Evolutionary conservation across 176 grass and related monocot species (phyloP).

Genomic region (Themeda triandra): DNA sequence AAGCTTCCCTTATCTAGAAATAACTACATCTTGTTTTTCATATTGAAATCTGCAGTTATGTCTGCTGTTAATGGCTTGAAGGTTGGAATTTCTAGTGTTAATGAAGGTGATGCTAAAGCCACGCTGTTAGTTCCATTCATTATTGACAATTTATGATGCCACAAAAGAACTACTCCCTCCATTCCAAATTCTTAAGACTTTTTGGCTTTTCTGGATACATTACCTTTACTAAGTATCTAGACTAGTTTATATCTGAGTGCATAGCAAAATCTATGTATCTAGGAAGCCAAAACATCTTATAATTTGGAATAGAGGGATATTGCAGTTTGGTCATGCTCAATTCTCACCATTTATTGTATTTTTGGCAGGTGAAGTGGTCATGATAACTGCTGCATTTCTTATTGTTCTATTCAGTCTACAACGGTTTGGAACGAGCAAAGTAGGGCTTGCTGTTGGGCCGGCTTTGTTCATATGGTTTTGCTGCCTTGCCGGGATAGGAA

Average conservation of each 20-base stretch:
- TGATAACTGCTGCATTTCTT: slow-evolving; percentile 85
- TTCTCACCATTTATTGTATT: slow-evolving; percentile 20
- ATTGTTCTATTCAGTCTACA: slow-evolving; percentile 89
- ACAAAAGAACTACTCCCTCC: not conserved
- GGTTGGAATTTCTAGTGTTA: slow-evolving; percentile 86
- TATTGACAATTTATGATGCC: not conserved
- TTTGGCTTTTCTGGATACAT: not conserved
- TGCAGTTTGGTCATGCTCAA: not conserved
- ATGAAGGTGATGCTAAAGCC: slow-evolving; percentile 60
- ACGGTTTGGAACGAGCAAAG: slow-evolving; percentile 92
- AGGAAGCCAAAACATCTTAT: not conserved
- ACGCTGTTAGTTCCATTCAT: slow-evolving; percentile 9
- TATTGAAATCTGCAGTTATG: slow-evolving; percentile 74
- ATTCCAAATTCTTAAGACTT: not conserved
- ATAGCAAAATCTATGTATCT: not conserved
- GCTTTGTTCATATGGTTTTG: slow-evolving; percentile 97
- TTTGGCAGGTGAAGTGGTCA: slow-evolving; percentile 89
- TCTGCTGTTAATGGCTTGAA: slow-evolving; percentile 97
- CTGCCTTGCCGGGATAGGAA: slow-evolving; percentile 78
- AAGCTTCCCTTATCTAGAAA: slow-evolving; percentile 15
- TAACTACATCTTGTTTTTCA: slow-evolving; percentile 33
- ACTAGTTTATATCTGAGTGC: not conserved
- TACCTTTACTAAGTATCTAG: not conserved
- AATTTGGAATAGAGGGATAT: not conserved
- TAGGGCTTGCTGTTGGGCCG: slow-evolving; percentile 81